Percentiles rank a stretch among this genome's conserved stretches.
Conservation (phyloP, 177 flowering plant genomes). For the Vitis hybrid region DNA sequence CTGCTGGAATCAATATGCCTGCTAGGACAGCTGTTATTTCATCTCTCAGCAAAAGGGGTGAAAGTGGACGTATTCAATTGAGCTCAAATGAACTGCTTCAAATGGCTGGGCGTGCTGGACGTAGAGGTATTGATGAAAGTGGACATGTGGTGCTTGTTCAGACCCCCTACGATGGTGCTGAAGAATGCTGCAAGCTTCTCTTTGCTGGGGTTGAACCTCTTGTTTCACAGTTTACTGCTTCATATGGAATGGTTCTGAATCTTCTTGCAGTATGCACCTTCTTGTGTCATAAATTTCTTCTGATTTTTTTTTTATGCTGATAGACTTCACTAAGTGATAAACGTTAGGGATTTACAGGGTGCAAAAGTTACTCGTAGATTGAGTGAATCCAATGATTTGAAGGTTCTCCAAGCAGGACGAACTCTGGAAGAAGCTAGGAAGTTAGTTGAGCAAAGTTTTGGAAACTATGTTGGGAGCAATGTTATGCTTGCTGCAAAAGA, state of each 20-base stretch:
- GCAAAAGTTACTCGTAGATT: constrained; percentile 61
- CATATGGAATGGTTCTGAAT: constrained; percentile 98
- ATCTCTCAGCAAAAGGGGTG: constrained; percentile 76
- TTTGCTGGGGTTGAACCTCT: constrained; percentile 89
- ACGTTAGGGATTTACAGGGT: constrained; percentile 36
- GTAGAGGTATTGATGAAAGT: constrained; percentile 84
- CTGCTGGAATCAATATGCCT: constrained; percentile 99
- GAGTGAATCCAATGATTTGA: constrained; percentile 43
- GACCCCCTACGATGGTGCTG: constrained; percentile 90
- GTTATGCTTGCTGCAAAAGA: constrained; percentile 93
- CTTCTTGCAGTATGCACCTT: constrained; percentile 68
- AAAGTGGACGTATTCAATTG: constrained; percentile 61
- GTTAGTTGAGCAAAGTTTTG: constrained; percentile 92
- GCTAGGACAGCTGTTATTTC: constrained; percentile 92
- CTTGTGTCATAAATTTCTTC: constrained; percentile 8
- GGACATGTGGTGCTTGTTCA: constrained; percentile 94
- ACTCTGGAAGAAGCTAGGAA: constrained; percentile 93
- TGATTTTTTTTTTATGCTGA: neutral
- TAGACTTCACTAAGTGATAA: constrained; percentile 4
- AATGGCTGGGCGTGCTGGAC: constrained; percentile 99
- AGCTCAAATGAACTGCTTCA: constrained; percentile 87
- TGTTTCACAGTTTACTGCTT: constrained; percentile 95
- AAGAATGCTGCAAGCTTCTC: constrained; percentile 89
- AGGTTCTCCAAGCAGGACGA: constrained; percentile 55
- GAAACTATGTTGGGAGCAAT: constrained; percentile 94